These are phyloP conservation scores for Schwanniomyces vanrijiae DNA, from an alignment of 805 yeast genomes.

Conservation along the genomic window DNA sequence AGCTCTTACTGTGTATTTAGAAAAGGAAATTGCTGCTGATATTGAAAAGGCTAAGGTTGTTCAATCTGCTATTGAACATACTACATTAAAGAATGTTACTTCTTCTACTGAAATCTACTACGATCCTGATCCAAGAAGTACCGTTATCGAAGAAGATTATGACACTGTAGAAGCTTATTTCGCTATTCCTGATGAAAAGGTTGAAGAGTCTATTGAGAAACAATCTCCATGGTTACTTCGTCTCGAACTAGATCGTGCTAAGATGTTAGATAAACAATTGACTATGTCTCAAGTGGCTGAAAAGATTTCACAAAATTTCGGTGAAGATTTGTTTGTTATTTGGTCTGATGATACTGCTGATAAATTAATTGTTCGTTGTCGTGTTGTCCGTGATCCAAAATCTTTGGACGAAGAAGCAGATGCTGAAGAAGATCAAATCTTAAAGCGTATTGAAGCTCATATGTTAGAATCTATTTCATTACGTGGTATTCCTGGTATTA, in stretches of 20 bases:
- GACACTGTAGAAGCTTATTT: constrained; percentile 97
- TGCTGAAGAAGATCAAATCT: constrained; percentile 94
- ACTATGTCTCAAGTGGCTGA: constrained; percentile 98
- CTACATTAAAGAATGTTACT: constrained; percentile 90
- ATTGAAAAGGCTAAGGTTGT: constrained; percentile 93
- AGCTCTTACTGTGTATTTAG: constrained; percentile 91
- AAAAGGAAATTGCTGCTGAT: constrained; percentile 77
- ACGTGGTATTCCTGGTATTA: constrained; percentile 93
- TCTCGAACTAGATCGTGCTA: constrained; percentile 95
- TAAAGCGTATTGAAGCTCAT: constrained; percentile 91
- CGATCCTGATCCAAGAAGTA: constrained; percentile 96
- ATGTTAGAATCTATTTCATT: constrained; percentile 94
- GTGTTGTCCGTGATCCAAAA: constrained; percentile 97
- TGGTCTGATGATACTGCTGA: constrained; percentile 99
- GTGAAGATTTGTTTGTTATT: constrained; percentile 92
- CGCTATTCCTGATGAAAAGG: constrained; percentile 96
- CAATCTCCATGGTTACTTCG: constrained; percentile 98
- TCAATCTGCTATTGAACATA: constrained; percentile 96
- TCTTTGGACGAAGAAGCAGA: constrained; percentile 90
- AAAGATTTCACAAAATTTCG: constrained; percentile 87
- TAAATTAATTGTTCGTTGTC: constrained; percentile 93
- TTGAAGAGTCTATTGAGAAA: constrained; percentile 87
- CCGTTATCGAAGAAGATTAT: constrained; percentile 95
- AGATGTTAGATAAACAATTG: constrained; percentile 96
- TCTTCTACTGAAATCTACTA: constrained; percentile 97